These are phyloP conservation scores for Didymella exigua DNA, from an alignment of 2,329 filamentous ascomycete genomes.

Conservation along the genomic window DNA sequence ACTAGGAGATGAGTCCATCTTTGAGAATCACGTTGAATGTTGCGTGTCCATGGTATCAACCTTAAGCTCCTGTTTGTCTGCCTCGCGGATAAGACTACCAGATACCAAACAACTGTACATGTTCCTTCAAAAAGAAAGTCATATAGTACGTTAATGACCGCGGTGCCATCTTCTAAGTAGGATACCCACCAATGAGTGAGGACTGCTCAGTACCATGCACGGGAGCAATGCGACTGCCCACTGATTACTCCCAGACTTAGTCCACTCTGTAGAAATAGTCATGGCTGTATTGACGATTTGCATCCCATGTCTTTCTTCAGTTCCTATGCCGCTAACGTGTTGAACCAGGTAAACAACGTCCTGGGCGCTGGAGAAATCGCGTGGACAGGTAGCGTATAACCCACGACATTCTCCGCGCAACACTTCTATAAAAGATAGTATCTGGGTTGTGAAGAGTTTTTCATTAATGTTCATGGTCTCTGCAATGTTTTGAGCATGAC, in stretches of 20 bases:
- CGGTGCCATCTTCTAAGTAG: neutral
- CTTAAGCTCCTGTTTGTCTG: neutral
- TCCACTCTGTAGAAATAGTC: neutral
- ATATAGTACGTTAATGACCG: neutral
- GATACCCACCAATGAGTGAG: neutral
- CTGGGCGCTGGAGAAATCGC: neutral
- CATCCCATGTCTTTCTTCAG: neutral
- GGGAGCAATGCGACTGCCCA: neutral
- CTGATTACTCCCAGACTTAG: neutral
- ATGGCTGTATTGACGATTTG: neutral
- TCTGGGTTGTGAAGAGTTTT: neutral
- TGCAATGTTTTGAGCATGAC: neutral
- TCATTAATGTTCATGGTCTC: neutral
- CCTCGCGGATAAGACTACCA: neutral
- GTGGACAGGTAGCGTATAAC: neutral
- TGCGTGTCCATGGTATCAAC: neutral
- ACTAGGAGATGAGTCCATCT: neutral
- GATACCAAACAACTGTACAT: neutral
- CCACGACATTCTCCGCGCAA: slow-evolving; percentile 12
- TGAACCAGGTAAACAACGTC: neutral
- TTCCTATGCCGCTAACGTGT: neutral
- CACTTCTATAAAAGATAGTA: neutral
- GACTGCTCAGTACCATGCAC: neutral
- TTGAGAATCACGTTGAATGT: neutral
- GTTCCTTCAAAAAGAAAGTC: neutral